A percentile compares a stretch with the other conserved stretches of the same genome.
These are phyloP conservation scores for Babesia bovis DNA, from an alignment of 169 alveolate species.

Conservation along the genomic window DNA sequence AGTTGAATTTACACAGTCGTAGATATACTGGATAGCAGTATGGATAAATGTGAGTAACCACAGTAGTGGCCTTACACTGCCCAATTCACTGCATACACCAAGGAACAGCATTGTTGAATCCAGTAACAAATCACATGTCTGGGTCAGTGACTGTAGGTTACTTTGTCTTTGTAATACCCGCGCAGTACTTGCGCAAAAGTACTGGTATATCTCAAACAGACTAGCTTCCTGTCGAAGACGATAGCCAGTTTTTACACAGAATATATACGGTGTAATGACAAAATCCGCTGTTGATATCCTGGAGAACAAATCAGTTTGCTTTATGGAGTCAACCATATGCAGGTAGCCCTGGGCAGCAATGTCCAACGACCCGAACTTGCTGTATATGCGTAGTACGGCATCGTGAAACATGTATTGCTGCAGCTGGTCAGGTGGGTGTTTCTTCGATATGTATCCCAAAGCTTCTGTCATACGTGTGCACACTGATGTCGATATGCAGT, in stretches of 20 bases:
- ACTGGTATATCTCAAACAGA: constrained; percentile 9
- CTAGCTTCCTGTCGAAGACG: neutral
- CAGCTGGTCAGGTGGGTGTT: neutral
- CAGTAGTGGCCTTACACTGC: neutral
- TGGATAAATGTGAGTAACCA: neutral
- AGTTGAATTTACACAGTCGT: neutral
- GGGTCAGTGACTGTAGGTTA: neutral
- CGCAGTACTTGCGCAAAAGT: constrained; percentile 1
- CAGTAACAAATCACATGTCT: constrained; percentile 1
- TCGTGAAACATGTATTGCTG: neutral
- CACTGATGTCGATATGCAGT: constrained; percentile 10
- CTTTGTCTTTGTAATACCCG: neutral
- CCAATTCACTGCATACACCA: neutral
- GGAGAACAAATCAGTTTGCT: neutral
- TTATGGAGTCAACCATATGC: neutral
- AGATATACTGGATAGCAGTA: neutral
- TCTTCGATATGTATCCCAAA: neutral
- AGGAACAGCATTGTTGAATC: constrained; percentile 11
- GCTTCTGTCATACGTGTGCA: neutral
- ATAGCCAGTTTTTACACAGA: neutral
- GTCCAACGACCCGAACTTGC: constrained; percentile 12
- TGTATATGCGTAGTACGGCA: constrained; percentile 9
- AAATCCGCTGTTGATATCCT: neutral
- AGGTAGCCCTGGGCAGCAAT: constrained; percentile 16
- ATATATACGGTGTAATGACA: constrained; percentile 3